Conservation (phyloP, 441 rosid species). For the Populus hybrid region DNA sequence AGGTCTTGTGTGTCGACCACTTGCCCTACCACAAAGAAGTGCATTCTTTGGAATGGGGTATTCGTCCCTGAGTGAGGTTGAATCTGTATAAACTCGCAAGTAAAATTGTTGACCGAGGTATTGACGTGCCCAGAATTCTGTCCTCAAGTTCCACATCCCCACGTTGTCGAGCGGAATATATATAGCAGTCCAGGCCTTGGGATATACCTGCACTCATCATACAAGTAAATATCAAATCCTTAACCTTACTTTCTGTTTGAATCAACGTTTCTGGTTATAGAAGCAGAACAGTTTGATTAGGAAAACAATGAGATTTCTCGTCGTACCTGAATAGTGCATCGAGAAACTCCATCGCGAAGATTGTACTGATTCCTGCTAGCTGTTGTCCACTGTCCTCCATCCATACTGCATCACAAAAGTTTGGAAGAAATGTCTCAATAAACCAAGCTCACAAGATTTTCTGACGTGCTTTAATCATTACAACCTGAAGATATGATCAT, state of each 20-base stretch:
- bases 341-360: conserved; percentile 74
- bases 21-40: conserved; percentile 76
- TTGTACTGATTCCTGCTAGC: conserved; percentile 71
- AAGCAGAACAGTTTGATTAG: background rate
- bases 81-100: conserved; percentile 65
- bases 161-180: conserved; percentile 86
- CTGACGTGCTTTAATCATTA: background rate
- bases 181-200: conserved; percentile 87
- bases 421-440: background rate
- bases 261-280: background rate
- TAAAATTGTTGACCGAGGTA: conserved; percentile 94
- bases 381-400: conserved; percentile 84
- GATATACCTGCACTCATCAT: conserved; percentile 63
- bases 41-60: conserved; percentile 90
- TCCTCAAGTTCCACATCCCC: conserved; percentile 95
- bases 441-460: background rate
- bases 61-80: conserved; percentile 82
- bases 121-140: conserved; percentile 87
- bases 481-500: background rate
- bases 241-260: background rate
- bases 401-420: conserved; percentile 58
- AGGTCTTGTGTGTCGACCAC: conserved; percentile 72
- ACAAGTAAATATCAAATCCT: background rate
- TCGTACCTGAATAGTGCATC: conserved; percentile 75
- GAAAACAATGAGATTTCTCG: background rate